A percentile compares a stretch with the other conserved stretches of the same genome.
Conservation (phyloP, 2,329 filamentous ascomycete species). For the Fusarium decemcellulare region DNA sequence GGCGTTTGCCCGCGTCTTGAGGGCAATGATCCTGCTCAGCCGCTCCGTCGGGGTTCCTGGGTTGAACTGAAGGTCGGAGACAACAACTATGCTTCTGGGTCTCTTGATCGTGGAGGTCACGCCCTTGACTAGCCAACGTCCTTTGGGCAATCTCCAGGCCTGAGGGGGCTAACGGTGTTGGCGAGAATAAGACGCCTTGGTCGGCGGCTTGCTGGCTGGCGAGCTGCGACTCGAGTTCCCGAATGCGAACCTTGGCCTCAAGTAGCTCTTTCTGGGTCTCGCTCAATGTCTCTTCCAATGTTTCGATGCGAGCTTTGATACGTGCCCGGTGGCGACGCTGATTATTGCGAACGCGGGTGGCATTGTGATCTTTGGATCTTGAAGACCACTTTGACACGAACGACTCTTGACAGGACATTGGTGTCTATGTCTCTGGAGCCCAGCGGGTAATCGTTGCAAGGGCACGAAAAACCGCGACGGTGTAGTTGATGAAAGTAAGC, state of each 20-base stretch:
- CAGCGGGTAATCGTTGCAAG: too few species aligned
- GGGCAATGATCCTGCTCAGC: neutral
- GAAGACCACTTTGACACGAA: conserved; percentile 24
- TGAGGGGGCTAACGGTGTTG: too few species aligned
- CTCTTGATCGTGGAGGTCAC: too few species aligned
- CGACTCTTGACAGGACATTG: neutral
- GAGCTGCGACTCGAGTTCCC: neutral
- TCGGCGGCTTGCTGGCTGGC: too few species aligned
- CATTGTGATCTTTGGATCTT: conserved; percentile 46
- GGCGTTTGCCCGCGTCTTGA: neutral
- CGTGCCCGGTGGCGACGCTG: conserved; percentile 65
- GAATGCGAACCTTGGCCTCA: conserved; percentile 4
- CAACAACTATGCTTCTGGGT: too few species aligned
- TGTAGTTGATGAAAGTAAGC: too few species aligned
- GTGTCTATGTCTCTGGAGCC: too few species aligned
- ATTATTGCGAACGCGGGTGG: conserved; percentile 63
- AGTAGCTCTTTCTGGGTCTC: conserved; percentile 21
- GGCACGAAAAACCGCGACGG: too few species aligned
- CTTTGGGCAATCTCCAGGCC: too few species aligned
- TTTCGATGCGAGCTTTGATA: conserved; percentile 55
- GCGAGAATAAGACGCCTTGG: too few species aligned
- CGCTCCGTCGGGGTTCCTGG: neutral
- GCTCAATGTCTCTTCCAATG: conserved; percentile 43
- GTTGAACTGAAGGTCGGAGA: neutral
- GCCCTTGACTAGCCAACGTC: too few species aligned